These are phyloP conservation scores for Podosphaera fusca DNA, from an alignment of 2,329 filamentous ascomycete species.

Conservation along the genomic window DNA sequence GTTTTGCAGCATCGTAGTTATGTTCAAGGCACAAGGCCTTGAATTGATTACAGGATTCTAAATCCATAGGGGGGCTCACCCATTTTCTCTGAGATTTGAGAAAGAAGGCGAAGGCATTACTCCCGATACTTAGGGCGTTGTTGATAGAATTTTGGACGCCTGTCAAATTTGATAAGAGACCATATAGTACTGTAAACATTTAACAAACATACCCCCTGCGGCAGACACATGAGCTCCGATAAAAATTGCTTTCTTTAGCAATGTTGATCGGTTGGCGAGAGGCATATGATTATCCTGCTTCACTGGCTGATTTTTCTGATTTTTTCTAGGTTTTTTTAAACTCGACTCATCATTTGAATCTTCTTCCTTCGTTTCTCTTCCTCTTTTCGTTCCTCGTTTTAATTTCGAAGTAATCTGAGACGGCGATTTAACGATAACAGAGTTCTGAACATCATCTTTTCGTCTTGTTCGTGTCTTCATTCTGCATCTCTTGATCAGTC, in stretches of 20 bases:
- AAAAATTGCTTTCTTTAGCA: conserved; percentile 48
- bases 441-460: neutral
- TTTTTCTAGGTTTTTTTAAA: conserved; percentile 4
- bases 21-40: conserved; percentile 42
- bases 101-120: conserved; percentile 85
- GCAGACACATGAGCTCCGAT: conserved; percentile 83
- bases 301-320: conserved; percentile 31
- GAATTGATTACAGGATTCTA: conserved; percentile 47
- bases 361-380: conserved; percentile 7
- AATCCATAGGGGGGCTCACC: conserved; percentile 55
- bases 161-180: conserved; percentile 16
- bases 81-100: conserved; percentile 93
- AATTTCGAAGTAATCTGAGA: conserved; percentile 6
- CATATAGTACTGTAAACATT: neutral
- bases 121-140: conserved; percentile 61
- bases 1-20: conserved; percentile 44
- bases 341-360: conserved; percentile 8
- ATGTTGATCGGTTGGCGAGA: conserved; percentile 43
- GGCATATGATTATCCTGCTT: conserved; percentile 36
- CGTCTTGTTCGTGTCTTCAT: neutral
- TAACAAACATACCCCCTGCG: conserved; percentile 43
- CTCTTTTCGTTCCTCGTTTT: conserved; percentile 13
- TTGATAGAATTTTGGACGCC: conserved; percentile 72
- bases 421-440: neutral
- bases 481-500: neutral